A percentile compares a stretch with the other conserved stretches of the same genome.
Conservation (phyloP, 768 basidiomycete species). For the Bullera alba region DNA sequence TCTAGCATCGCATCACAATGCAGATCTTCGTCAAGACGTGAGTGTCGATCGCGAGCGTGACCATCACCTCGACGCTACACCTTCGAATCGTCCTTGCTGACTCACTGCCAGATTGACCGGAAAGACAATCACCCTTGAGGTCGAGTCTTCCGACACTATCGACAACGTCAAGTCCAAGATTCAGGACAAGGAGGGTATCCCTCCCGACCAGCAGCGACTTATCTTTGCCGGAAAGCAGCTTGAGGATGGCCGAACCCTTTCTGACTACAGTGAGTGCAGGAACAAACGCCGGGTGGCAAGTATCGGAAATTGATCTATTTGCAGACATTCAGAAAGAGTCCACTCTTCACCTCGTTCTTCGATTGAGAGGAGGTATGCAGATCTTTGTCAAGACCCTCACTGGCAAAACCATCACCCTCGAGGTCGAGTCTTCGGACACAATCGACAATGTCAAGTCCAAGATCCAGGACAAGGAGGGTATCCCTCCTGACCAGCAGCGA, state of each 20-base stretch:
- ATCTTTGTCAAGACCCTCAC: constrained; percentile 93
- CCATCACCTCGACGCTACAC: too few relatives aligned
- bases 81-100: too few relatives aligned
- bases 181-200: constrained; percentile 89
- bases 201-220: constrained; percentile 79
- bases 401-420: constrained; percentile 66
- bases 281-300: neutral
- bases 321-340: constrained; percentile 85
- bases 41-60: too few relatives aligned
- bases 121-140: neutral
- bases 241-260: constrained; percentile 84
- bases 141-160: neutral
- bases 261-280: constrained; percentile 48
- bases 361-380: constrained; percentile 97
- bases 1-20: too few relatives aligned
- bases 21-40: constrained; percentile 51
- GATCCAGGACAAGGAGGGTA: constrained; percentile 50
- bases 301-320: neutral
- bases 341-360: constrained; percentile 91
- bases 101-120: too few relatives aligned
- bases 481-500: constrained; percentile 50
- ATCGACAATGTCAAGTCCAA: constrained; percentile 51
- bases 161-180: constrained; percentile 71
- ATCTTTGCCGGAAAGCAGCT: constrained; percentile 99
- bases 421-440: constrained; percentile 51